Conservation (phyloP, 2,329 filamentous ascomycete genomes). For the Trichoderma breve region DNA sequence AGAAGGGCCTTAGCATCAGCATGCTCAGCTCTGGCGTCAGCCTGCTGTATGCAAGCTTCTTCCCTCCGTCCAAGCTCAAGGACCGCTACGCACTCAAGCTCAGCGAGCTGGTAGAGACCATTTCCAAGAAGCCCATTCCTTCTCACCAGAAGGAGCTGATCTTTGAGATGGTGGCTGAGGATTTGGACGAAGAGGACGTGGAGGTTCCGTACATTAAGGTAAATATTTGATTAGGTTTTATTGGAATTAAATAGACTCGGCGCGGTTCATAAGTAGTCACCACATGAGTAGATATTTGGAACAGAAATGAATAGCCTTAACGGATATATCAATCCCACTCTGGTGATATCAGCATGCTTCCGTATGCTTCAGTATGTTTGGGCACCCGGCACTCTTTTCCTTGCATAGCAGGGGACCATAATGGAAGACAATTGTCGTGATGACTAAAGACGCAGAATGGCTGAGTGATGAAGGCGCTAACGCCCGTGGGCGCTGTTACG, state of each 20-base stretch:
- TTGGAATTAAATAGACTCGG: slow-evolving; percentile 11
- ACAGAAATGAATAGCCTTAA: neutral
- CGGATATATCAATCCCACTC: neutral
- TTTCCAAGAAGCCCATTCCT: slow-evolving; percentile 90
- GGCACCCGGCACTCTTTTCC: neutral
- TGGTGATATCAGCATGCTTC: no score
- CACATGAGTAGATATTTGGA: slow-evolving; percentile 4
- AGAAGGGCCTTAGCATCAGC: slow-evolving; percentile 75
- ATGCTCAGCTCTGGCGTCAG: slow-evolving; percentile 99
- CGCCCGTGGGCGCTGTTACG: slow-evolving; percentile 28
- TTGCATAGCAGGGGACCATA: neutral
- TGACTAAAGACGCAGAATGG: slow-evolving; percentile 3
- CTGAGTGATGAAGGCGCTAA: slow-evolving; percentile 6
- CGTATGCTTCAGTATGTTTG: neutral
- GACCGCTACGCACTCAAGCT: slow-evolving; percentile 80
- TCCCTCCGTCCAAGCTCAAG: slow-evolving; percentile 73
- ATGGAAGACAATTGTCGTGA: neutral
- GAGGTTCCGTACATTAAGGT: slow-evolving; percentile 97
- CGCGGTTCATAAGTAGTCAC: neutral
- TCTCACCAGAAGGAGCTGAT: slow-evolving; percentile 93
- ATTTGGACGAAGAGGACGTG: slow-evolving; percentile 85
- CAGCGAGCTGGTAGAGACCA: slow-evolving; percentile 80
- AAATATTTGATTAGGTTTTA: slow-evolving; percentile 44
- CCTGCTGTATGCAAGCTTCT: slow-evolving; percentile 91
- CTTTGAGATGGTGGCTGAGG: slow-evolving; percentile 92